Conservation (phyloP, 1,284 basidiomycete genomes). For the Heterobasidion occidentale region DNA sequence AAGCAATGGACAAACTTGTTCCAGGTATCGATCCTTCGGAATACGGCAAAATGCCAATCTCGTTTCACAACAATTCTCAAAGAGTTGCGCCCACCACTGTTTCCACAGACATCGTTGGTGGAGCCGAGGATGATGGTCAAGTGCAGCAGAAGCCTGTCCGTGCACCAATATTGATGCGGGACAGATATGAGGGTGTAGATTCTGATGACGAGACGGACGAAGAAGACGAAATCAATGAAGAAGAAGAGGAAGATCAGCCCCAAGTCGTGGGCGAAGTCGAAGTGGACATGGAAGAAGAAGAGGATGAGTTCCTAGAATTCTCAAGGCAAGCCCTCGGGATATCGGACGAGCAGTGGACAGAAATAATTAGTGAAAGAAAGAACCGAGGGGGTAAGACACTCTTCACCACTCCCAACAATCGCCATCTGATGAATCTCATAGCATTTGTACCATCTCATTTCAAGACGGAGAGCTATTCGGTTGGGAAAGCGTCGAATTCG, state of each 20-base stretch:
- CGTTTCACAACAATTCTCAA: conserved; percentile 62
- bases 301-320: conserved; percentile 90
- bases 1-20: conserved; percentile 66
- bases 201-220: conserved; percentile 79
- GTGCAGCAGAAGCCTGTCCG: conserved; percentile 38
- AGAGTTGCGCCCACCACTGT: conserved; percentile 44
- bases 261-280: conserved; percentile 78
- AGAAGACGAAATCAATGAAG: conserved; percentile 39
- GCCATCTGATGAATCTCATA: conserved; percentile 20
- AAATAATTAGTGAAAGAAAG: conserved; percentile 71
- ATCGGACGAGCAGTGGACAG: conserved; percentile 74
- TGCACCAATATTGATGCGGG: conserved; percentile 69
- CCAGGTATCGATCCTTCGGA: conserved; percentile 62
- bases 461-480: conserved; percentile 10
- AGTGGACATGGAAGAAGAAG: conserved; percentile 83
- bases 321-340: conserved; percentile 86
- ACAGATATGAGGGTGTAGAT: conserved; percentile 78
- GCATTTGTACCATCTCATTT: conserved; percentile 60
- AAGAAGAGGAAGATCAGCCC: conserved; percentile 65
- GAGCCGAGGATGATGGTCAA: conserved; percentile 6
- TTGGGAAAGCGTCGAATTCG: conserved; percentile 8
- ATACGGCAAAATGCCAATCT: conserved; percentile 75
- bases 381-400: conserved; percentile 60
- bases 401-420: not conserved
- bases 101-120: conserved; percentile 34